phyloP scores from a whole-genome alignment of 371 early-diverging fungal genomes.

The Chytridium lagenaria region DNA sequence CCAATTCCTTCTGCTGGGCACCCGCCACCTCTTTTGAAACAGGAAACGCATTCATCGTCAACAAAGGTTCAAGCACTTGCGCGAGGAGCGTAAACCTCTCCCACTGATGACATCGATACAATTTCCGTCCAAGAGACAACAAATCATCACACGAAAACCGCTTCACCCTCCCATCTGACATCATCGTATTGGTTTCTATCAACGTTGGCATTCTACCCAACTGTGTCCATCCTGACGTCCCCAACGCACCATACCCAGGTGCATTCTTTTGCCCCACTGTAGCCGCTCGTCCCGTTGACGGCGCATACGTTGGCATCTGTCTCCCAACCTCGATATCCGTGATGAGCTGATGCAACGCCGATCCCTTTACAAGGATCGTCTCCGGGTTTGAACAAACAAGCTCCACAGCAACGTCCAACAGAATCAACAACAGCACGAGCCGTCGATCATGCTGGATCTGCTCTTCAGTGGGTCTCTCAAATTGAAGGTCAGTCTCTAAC shows the following conservation, averaged over 20 bases:
- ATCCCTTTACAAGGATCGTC: slow-evolving; percentile 21
- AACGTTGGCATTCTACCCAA: neutral
- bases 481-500: slow-evolving; percentile 21
- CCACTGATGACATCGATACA: slow-evolving; percentile 38
- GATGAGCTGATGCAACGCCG: slow-evolving; percentile 21
- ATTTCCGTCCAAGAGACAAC: slow-evolving; percentile 24
- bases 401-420: slow-evolving; percentile 43
- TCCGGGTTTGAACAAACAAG: slow-evolving; percentile 27
- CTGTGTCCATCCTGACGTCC: neutral
- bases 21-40: neutral
- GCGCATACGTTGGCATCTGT: neutral
- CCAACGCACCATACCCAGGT: neutral
- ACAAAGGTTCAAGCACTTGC: slow-evolving; percentile 32
- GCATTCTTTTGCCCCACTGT: neutral
- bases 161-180: slow-evolving; percentile 3
- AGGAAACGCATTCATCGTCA: slow-evolving; percentile 9
- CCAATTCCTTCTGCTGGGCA: slow-evolving; percentile 28
- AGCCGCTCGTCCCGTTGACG: neutral
- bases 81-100: slow-evolving; percentile 40
- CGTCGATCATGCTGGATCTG: slow-evolving; percentile 15
- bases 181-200: neutral
- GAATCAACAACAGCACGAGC: slow-evolving; percentile 12
- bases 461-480: slow-evolving; percentile 24
- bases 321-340: slow-evolving; percentile 20
- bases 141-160: slow-evolving; percentile 31